Evolutionary conservation across 345 rosid genomes (phyloP), one percentile per base, ranked within the genome.

Genomic region (Excoecaria cochinchinensis): DNA sequence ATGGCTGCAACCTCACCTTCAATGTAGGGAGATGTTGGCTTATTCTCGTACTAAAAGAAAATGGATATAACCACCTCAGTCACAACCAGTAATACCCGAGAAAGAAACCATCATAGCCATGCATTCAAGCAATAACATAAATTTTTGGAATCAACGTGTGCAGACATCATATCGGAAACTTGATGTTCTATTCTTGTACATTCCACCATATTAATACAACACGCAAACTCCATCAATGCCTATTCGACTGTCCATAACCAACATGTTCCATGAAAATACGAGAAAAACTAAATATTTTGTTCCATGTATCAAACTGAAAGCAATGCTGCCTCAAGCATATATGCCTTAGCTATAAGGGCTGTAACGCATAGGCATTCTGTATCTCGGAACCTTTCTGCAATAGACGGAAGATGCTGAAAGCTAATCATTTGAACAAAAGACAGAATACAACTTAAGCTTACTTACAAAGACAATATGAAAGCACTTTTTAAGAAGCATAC

Each of bases 341-440:
- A 51, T 40, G 60, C 74, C 51, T 81, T 81, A 89, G 73, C 79
- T 82, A 76, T 91, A 89, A 56, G 96, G 96, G 76, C 80, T 88
- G 86, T 89, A 89, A 38, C 90, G 89, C 82, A 83, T 85, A 48
- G 96, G 80, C 87, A 85, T 78, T 74, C 93, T 84, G 73, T 75
- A 86, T 81, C 91, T 86, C 10, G 87, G 87, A 63, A 83, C 73
- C 78, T 91, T 91, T 84, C 96, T 91, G 90, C 84, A 82, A 50
- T 11, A 58, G 6, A 67, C 24, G 72, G 51, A 31, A 38, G 46
- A 51, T 8, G 48, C 39, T 31, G 2, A 58, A 38, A 3, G 46
- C 64, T 40, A 65, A 70, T 58, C 14, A 70, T 51, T 39, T 0
- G 36, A 71, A 63, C 38, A 25, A 22, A 31, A 24, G 13, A 62